These are phyloP conservation scores for Candida anglica DNA, from an alignment of 805 yeast species.

Conservation along the genomic window DNA sequence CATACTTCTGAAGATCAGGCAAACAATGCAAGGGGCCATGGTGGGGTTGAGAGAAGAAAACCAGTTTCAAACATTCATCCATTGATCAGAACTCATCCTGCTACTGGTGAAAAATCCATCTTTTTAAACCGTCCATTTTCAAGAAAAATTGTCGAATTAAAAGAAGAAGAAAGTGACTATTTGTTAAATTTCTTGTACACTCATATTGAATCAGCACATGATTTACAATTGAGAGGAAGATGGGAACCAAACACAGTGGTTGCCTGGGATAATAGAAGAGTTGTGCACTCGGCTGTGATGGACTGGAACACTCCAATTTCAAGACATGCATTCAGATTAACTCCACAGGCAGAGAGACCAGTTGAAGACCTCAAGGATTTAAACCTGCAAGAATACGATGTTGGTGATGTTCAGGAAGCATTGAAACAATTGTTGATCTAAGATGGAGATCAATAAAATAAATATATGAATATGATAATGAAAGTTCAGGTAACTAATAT, in stretches of 20 bases:
- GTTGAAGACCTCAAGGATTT: constrained; percentile 21
- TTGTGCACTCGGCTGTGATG: constrained; percentile 31
- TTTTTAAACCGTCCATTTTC: constrained; percentile 32
- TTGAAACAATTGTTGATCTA: constrained; percentile 16
- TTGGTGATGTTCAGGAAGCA: constrained; percentile 29
- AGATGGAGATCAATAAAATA: constrained; percentile 2
- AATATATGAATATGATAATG: no score
- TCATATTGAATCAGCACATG: constrained; percentile 30
- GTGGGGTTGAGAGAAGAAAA: constrained; percentile 30
- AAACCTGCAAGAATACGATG: constrained; percentile 22
- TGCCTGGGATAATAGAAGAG: constrained; percentile 32
- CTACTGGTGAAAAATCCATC: constrained; percentile 25
- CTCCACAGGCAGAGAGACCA: constrained; percentile 32
- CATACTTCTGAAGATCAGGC: constrained; percentile 34
- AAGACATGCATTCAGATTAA: constrained; percentile 33
- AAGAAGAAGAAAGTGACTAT: constrained; percentile 28
- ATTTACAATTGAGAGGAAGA: constrained; percentile 31
- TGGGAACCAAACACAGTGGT: constrained; percentile 36
- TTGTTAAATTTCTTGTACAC: constrained; percentile 27
- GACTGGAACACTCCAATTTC: constrained; percentile 34
- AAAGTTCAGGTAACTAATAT: no score
- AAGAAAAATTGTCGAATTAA: constrained; percentile 31
- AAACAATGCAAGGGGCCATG: constrained; percentile 19
- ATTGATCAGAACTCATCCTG: constrained; percentile 32
- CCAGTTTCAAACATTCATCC: constrained; percentile 34